phyloP scores from a whole-genome alignment of 306 rosid species.

The Sechiopsis laciniata region DNA sequence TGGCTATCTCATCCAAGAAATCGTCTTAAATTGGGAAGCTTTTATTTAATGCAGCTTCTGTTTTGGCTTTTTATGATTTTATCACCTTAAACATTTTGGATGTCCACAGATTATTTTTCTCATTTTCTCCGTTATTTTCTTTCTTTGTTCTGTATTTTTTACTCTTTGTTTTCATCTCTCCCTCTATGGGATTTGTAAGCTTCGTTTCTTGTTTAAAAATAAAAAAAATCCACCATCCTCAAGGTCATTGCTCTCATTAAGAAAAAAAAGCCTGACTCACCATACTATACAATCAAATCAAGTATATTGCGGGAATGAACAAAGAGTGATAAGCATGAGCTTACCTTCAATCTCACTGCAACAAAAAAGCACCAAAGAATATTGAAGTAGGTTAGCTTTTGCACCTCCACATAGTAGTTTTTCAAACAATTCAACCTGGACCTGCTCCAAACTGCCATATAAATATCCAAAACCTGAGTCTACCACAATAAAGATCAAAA shows the following conservation, averaged over 20 bases:
- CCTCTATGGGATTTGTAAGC: too few species aligned
- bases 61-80: too few species aligned
- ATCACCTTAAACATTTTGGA: too few species aligned
- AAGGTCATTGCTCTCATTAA: neutral
- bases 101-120: too few species aligned
- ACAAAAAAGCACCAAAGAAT: conserved; percentile 64
- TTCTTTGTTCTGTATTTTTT: too few species aligned
- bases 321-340: conserved; percentile 10
- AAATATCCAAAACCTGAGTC: conserved; percentile 71
- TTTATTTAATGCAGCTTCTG: too few species aligned
- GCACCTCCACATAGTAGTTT: conserved; percentile 70
- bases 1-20: too few species aligned
- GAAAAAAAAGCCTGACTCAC: neutral
- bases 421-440: conserved; percentile 83
- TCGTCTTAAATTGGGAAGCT: too few species aligned
- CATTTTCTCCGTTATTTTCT: too few species aligned
- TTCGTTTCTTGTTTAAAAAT: too few species aligned
- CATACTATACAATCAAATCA: neutral
- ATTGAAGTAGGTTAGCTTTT: conserved; percentile 74
- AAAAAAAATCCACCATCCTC: too few species aligned
- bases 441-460: conserved; percentile 99
- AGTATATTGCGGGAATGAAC: neutral
- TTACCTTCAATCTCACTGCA: conserved; percentile 50
- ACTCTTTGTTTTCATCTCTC: too few species aligned
- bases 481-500: conserved; percentile 37